phyloP scores from a whole-genome alignment of 1,284 basidiomycete species.

The Phellinidium pouzarii region DNA sequence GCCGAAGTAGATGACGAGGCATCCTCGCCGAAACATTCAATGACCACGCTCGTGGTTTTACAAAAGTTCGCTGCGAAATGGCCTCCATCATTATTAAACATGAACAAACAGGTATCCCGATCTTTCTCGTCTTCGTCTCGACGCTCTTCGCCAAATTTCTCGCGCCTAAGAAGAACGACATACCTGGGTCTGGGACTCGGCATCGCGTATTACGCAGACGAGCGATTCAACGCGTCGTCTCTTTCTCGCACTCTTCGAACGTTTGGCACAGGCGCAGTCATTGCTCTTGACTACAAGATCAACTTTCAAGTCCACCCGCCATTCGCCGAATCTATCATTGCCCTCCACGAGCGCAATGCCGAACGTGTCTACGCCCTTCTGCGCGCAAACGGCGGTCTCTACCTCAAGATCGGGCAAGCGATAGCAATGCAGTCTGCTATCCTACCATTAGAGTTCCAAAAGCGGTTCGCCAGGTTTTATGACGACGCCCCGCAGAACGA shows the following conservation, averaged over 20 bases:
- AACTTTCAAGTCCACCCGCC: constrained; percentile 59
- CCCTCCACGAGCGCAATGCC: constrained; percentile 77
- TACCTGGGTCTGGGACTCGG: constrained; percentile 6
- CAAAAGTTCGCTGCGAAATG: not conserved
- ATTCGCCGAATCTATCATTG: constrained; percentile 62
- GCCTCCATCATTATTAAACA: not conserved
- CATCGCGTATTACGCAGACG: constrained; percentile 7
- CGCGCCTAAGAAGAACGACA: not conserved
- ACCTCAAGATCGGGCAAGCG: constrained; percentile 86
- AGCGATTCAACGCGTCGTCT: constrained; percentile 12
- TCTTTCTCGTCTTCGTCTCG: not conserved
- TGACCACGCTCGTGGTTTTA: not conserved
- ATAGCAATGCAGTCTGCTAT: constrained; percentile 80
- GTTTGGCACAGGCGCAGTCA: constrained; percentile 32
- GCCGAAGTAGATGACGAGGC: not conserved
- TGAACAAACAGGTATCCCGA: not conserved
- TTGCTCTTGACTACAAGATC: constrained; percentile 76
- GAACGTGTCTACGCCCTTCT: constrained; percentile 70
- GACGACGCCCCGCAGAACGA: constrained; percentile 83
- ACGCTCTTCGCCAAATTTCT: not conserved
- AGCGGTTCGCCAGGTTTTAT: constrained; percentile 75
- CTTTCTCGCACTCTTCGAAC: constrained; percentile 11
- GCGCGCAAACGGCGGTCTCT: constrained; percentile 77
- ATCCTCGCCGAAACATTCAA: not conserved
- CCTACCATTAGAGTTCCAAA: constrained; percentile 75